Base-by-base conservation (phyloP, 1,284 basidiomycete species). In the Clitocybe nebularis region DNA sequence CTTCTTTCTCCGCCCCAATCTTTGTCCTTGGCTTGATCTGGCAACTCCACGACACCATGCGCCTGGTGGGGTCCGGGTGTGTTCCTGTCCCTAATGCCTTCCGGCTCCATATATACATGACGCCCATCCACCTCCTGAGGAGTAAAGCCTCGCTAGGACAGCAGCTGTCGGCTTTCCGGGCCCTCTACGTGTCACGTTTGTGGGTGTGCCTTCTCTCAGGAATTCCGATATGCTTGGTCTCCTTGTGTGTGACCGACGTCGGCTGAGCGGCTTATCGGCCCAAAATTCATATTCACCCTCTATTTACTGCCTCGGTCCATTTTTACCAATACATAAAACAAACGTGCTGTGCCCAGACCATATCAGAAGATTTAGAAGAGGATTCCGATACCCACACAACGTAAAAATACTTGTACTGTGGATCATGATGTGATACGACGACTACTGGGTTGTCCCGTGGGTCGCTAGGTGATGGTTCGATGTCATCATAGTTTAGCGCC, bases 171-270 rank as follows among this genome's bases (percentile, higher is more conserved):
- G 29, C 7, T 2, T 32, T 16, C 29, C 19, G 29, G 29, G 11
- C 13, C 29, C 6, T 16, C 14, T 6, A 13, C 9, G 9, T 32
- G 14, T 16, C 14, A 17, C 14, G 29, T 13, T 32, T 13, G 29
- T 32, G 11, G n/a, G 29, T 9, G 29, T 32, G 29, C 13, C 29
- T 32, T 32, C 29, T 32, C 29, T 32, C n/a, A n/a, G 13, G 29
- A 32, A 32, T 32, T 32, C 29, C 29, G 29, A 32, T 13, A 17
- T 32, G 13, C 29, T 32, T 17, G n/a, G n/a, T n/a, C n/a, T n/a
- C n/a, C n/a, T n/a, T n/a, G n/a, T n/a, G n/a, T n/a, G n/a, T n/a
- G 11, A 32, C 6, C 29, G 29, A 32, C 29, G 19, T 14, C 29
- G 29, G 29, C 29, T 16, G 29, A 9, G 3, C 14, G 3, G 11